Evolutionary conservation across 768 basidiomycete species (phyloP), one percentile per base, ranked within the genome.

Genomic region (Lentinula lateritia): DNA sequence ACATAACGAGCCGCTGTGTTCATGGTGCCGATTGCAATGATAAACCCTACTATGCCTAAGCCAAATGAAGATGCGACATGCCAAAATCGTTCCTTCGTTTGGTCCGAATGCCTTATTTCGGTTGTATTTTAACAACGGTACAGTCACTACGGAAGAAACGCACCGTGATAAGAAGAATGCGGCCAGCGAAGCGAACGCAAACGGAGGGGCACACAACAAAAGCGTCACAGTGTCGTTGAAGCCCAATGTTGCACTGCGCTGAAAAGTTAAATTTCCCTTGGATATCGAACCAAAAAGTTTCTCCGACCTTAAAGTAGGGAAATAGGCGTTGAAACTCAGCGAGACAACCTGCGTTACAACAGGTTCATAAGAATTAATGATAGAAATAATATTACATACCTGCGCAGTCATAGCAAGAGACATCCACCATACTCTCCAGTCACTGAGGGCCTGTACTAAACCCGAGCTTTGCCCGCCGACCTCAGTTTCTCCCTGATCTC

Each of bases 341-440:
- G 88, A 83, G 6, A 56, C 41, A 15, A 42, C 23, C 28, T 48
- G 12, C 46, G 10, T 7, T 50, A 39, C 5, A 23, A 54, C 20
- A 20, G n/a, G 7, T 6, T 18, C 5, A 16, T 5, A 12, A 36
- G 5, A 18, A 16, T 39, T 16, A n/a, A n/a, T 35, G 4, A 20
- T 6, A 0, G 18, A n/a, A 10, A 8, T 8, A 6, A 23, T 13
- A 3, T 20, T 10, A 41, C 88, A 72, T 39, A 84, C 80, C 73
- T 85, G 79, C 65, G 79, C 80, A 13, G 83, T 83, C 60, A 90
- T 70, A 2, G 86, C 79, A 34, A 91, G 59, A 18, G 88, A 79
- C 48, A 95, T 78, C 83, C 83, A 90, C 88, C 92, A 94, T 42
- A 95, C 90, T 71, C 87, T 90, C 88, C 87, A 86, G 68, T 95